A percentile compares a stretch with the other conserved stretches of the same genome.
Evolutionary conservation across 345 rosid genomes (phyloP).

Genomic region (Trapa bicornis): DNA sequence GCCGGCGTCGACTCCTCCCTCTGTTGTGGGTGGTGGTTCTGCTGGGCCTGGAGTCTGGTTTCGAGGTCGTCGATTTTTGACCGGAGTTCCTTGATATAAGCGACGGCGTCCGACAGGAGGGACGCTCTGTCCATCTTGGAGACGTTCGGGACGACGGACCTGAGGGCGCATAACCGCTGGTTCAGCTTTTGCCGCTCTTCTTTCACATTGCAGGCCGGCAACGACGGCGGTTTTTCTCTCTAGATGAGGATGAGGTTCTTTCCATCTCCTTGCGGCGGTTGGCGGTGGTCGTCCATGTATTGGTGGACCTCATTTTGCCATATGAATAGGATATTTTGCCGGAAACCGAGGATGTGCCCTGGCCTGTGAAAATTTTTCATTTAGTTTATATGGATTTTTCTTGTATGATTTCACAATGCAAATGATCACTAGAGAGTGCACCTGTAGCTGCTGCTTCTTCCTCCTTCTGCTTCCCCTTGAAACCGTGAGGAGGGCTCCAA

Average conservation of each 20-base stretch:
- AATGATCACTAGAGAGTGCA: background rate
- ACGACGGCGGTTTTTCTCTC: slow-evolving; percentile 14
- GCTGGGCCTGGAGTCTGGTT: slow-evolving; percentile 14
- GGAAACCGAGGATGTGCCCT: slow-evolving; percentile 26
- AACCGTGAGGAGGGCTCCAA: background rate
- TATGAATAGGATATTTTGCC: slow-evolving; percentile 5
- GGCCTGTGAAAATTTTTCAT: background rate
- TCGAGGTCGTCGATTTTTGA: slow-evolving; percentile 37
- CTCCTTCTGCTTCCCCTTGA: background rate
- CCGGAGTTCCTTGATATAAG: slow-evolving; percentile 59
- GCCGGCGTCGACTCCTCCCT: background rate
- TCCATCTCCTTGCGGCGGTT: background rate
- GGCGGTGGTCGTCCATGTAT: background rate
- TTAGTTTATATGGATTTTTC: no score
- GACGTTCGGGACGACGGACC: slow-evolving; percentile 79
- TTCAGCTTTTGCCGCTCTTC: slow-evolving; percentile 77
- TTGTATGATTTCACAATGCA: no score
- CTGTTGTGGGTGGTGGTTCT: background rate
- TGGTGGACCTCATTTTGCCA: background rate
- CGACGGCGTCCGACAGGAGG: slow-evolving; percentile 49
- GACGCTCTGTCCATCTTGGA: slow-evolving; percentile 91
- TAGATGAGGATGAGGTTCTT: slow-evolving; percentile 24
- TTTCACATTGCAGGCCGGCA: slow-evolving; percentile 45
- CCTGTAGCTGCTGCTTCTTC: background rate
- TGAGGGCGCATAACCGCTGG: slow-evolving; percentile 55